Evolutionary conservation across 2,329 filamentous ascomycete species (phyloP).

Genomic region (Paecilomyces sp.): DNA sequence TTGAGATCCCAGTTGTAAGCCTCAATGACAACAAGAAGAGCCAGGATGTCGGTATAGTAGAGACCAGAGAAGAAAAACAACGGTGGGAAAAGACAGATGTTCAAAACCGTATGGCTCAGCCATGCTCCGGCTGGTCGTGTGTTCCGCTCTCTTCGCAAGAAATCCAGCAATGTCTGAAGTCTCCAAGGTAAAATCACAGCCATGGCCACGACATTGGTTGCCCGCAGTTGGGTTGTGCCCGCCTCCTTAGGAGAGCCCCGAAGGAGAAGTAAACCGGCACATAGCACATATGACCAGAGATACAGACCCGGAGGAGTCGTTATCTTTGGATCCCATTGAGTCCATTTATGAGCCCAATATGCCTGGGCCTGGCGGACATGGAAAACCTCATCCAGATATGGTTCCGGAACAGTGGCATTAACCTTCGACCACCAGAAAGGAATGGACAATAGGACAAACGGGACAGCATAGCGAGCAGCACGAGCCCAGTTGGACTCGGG

Average conservation of each 20-base stretch:
- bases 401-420: constrained; percentile 44
- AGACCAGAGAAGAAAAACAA: constrained; percentile 93
- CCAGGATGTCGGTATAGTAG: constrained; percentile 90
- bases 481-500: constrained; percentile 24
- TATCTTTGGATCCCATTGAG: constrained; percentile 90
- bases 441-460: constrained; percentile 27
- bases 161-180: constrained; percentile 49
- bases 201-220: constrained; percentile 30
- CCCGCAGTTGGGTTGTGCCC: constrained; percentile 26
- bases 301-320: constrained; percentile 89
- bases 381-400: constrained; percentile 52
- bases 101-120: constrained; percentile 51
- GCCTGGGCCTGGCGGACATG: constrained; percentile 83
- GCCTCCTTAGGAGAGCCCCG: constrained; percentile 24
- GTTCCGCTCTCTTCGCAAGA: constrained; percentile 28
- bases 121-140: constrained; percentile 22
- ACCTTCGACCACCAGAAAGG: constrained; percentile 39
- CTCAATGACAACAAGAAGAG: constrained; percentile 66
- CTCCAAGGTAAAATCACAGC: constrained; percentile 37
- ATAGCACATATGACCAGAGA: constrained; percentile 43
- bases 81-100: constrained; percentile 77
- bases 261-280: constrained; percentile 15
- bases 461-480: constrained; percentile 29
- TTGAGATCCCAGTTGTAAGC: constrained; percentile 52
- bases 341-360: constrained; percentile 70